Evolutionary conservation across 192 early-diverging fungal species (phyloP), one percentile per base, ranked within the genome.

Genomic region (Coemansia sp.): DNA sequence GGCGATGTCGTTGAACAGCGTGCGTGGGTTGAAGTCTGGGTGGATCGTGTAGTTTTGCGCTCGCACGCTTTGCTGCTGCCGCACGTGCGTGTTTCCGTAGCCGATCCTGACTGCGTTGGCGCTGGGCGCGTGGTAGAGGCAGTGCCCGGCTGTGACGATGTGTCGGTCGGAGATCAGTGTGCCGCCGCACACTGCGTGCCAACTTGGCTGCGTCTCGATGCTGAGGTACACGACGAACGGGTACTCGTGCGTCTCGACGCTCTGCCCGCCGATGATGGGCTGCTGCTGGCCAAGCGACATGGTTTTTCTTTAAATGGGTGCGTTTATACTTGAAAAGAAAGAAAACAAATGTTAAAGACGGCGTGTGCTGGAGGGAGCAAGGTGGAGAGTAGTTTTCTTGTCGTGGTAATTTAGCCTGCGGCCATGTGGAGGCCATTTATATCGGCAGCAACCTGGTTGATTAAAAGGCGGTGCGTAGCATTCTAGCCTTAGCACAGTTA

Each of bases 81-180:
- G 24, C 8, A 61, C 39, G 19, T 55, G 40, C 7, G 73, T 14
- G 53, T 60, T 34, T 18, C 77, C 77, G 13, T 61, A 58, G 4
- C 67, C 70, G 19, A 80, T 30, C 12, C 46, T 51, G 3, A 73
- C 46, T 22, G 59, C 22, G 13, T 34, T 4, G 4, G 62, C 25
- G 3, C 51, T 30, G 8, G 59, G 62, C 25, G 61, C 61, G 18
- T 60, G 60, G 52, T 53, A 23, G 6, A 82, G 59, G 46, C 80
- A 82, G 55, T 82, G 80, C 0, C 61, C 80, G 1, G 80, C 80
- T 0, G 80, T 82, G 10, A 82, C 49, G 1, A 82, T 57, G 56
- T 71, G 69, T 2, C 46, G 38, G 10, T 42, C 11, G 1, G 75
- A 74, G 13, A 82, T 24, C 8, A 82, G 56, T 11, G 76, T 66